Base-by-base conservation (phyloP, 1,284 basidiomycete genomes). In the Tilletia setariae region DNA sequence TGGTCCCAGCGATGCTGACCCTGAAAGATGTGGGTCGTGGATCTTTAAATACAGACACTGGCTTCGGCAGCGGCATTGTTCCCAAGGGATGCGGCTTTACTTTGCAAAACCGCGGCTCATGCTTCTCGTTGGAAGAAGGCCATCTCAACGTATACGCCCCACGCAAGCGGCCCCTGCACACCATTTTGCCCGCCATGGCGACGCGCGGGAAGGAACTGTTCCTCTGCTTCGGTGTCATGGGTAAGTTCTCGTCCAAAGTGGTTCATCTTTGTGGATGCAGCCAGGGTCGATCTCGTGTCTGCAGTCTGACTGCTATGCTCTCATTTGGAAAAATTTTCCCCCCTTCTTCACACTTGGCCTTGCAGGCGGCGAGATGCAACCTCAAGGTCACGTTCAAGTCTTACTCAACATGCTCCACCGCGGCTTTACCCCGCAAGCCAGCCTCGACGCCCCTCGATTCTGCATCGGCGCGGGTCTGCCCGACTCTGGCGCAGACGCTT, bases 41-140 rank as follows among this genome's bases (percentile, higher is more conserved):
- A n/a, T n/a, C 63, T 16, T 19, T 59, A 9, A 47, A 43, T n/a
- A 8, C 61, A 74, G 69, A 82, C 66, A 77, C 80, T 74, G 85
- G 86, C 0, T 87, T 86, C 67, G 86, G 86, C 3, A 83, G 82
- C 0, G 79, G 69, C 87, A 93, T 93, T 28, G 86, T 98, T 44
- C 95, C 95, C 0, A 89, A 90, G 73, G 93, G 90, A 0, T 95
- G 93, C 77, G 95, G 95, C 0, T 98, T 98, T 81, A 97, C 94
- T 0, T 86, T 98, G 9, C 95, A 98, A 83, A 96, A 96, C 83
- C 87, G 95, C 68, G 95, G 95, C 1, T 86, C 89, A 6, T 90
- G 91, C 15, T 98, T 98, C 82, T 86, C 88, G 4, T 85, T 97
- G 23, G 85, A 86, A 64, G 88, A 91, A 69, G 89, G 88, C 0